These are phyloP conservation scores for Botrytis aclada DNA, from an alignment of 2,329 filamentous ascomycete species.

Conservation along the genomic window DNA sequence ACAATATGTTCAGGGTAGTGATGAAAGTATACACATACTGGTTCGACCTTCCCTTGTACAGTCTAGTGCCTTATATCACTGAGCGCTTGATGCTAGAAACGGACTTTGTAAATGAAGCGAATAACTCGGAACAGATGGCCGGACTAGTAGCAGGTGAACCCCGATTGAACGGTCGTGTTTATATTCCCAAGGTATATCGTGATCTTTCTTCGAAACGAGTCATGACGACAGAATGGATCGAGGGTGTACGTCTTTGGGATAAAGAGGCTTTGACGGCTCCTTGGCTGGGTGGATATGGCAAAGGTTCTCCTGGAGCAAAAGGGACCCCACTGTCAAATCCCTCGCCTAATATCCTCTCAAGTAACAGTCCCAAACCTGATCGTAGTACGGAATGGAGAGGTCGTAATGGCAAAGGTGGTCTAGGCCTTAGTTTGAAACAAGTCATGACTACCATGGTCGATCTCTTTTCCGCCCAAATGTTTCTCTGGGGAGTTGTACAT, in stretches of 20 bases:
- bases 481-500: constrained; percentile 92
- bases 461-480: constrained; percentile 96
- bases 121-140: constrained; percentile 84
- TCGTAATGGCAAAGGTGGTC: constrained; percentile 66
- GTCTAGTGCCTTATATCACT: constrained; percentile 85
- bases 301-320: constrained; percentile 74
- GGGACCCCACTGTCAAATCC: constrained; percentile 54
- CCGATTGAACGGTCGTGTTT: constrained; percentile 73
- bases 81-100: constrained; percentile 92
- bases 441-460: constrained; percentile 98
- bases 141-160: constrained; percentile 72
- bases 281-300: constrained; percentile 75
- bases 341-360: constrained; percentile 39
- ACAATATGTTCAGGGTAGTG: constrained; percentile 58
- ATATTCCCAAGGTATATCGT: constrained; percentile 80
- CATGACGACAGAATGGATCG: constrained; percentile 96
- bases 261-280: constrained; percentile 72
- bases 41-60: constrained; percentile 93
- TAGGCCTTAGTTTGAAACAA: constrained; percentile 77
- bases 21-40: constrained; percentile 77
- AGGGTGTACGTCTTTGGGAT: constrained; percentile 90
- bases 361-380: constrained; percentile 70
- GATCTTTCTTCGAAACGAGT: constrained; percentile 81
- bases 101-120: constrained; percentile 88
- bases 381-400: constrained; percentile 76